These are phyloP conservation scores for Globisporangium uncinulatum DNA, from an alignment of 352 stramenopile genomes.

Conservation along the genomic window DNA sequence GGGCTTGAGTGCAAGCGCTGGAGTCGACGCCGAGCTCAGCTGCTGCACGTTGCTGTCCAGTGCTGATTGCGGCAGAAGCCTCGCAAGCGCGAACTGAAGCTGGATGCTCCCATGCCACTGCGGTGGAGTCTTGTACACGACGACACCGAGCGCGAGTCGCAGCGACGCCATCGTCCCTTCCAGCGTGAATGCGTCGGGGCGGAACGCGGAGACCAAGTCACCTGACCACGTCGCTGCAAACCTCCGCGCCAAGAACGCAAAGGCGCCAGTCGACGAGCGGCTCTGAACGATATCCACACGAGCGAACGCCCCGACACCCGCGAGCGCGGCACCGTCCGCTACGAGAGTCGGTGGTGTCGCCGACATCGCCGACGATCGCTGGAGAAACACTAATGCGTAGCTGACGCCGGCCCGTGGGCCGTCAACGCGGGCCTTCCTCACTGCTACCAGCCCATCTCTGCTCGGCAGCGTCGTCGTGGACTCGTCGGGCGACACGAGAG, in stretches of 20 bases:
- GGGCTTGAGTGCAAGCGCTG: neutral
- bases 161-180: neutral
- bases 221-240: constrained; percentile 1
- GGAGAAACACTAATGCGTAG: constrained; percentile 14
- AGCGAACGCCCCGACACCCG: constrained; percentile 14
- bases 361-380: neutral
- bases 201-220: neutral
- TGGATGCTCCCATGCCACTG: constrained; percentile 6
- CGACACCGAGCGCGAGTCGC: neutral
- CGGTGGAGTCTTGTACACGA: constrained; percentile 2
- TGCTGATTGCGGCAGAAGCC: neutral
- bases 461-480: neutral
- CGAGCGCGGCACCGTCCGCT: constrained; percentile 6
- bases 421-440: constrained; percentile 11
- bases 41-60: neutral
- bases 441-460: constrained; percentile 4
- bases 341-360: neutral
- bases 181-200: constrained; percentile 5
- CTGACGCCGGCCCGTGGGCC: constrained; percentile 3
- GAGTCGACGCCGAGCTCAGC: neutral
- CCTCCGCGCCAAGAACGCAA: constrained; percentile 4
- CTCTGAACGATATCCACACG: constrained; percentile 3
- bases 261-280: constrained; percentile 4
- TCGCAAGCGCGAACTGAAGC: constrained; percentile 9
- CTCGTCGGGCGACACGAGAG: neutral